Evolutionary conservation across 306 rosid genomes (phyloP).

Genomic region (Castanea crenata): DNA sequence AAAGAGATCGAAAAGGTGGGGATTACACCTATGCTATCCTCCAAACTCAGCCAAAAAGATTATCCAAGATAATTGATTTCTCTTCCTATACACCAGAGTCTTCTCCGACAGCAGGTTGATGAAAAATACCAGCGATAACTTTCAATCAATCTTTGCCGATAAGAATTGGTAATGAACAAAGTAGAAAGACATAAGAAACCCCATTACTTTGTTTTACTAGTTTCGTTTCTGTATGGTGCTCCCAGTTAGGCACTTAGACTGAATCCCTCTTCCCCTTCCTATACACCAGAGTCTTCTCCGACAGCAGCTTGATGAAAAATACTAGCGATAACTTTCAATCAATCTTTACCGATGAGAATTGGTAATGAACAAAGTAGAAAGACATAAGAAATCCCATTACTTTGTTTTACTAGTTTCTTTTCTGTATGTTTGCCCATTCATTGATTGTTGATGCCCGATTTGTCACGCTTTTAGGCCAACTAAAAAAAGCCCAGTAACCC

Average conservation of each 20-base stretch:
- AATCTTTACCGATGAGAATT: conserved; percentile 88
- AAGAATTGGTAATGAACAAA: conserved; percentile 91
- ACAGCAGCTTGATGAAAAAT: conserved; percentile 27
- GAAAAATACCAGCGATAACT: conserved; percentile 19
- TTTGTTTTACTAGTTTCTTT: too few relatives aligned
- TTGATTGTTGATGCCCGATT: too few relatives aligned
- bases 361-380: conserved; percentile 88
- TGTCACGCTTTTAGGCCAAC: too few relatives aligned
- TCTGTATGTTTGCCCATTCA: too few relatives aligned
- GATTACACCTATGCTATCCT: too few relatives aligned
- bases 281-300: conserved; percentile 23
- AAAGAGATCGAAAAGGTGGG: too few relatives aligned
- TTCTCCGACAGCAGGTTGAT: conserved; percentile 31
- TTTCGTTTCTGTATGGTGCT: too few relatives aligned
- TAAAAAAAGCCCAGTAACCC: too few relatives aligned
- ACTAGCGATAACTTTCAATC: conserved; percentile 42
- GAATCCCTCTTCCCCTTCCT: conserved; percentile 21
- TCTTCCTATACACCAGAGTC: conserved; percentile 24
- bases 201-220: conserved; percentile 25
- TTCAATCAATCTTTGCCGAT: conserved; percentile 84
- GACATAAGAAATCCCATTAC: conserved; percentile 77
- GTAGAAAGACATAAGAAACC: conserved; percentile 87
- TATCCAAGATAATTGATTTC: conserved; percentile 24
- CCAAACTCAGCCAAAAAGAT: conserved; percentile 16
- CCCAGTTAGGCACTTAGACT: too few relatives aligned